Evolutionary conservation across 768 basidiomycete species (phyloP).

Genomic region (Xerocomus potaroensis): DNA sequence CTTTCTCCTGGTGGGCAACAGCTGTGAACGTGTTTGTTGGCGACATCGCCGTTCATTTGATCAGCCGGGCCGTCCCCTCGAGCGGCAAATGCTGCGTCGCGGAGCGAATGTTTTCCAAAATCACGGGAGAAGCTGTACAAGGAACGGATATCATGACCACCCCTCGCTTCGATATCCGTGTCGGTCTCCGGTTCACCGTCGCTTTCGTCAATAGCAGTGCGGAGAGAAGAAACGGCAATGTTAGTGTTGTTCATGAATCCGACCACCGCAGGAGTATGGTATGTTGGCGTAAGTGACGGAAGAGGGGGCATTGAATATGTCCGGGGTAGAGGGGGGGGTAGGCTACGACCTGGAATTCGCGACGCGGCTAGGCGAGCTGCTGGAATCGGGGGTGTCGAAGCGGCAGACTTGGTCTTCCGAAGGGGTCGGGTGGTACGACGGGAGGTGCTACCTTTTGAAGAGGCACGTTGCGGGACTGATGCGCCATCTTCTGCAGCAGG

Average conservation of each 20-base stretch:
- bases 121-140: conserved; percentile 32
- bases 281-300: conserved; percentile 25
- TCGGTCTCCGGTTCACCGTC: conserved; percentile 32
- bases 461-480: conserved; percentile 21
- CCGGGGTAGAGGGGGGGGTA: conserved; percentile 30
- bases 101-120: conserved; percentile 25
- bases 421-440: conserved; percentile 31
- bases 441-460: conserved; percentile 18
- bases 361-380: conserved; percentile 32
- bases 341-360: conserved; percentile 27
- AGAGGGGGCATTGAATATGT: conserved; percentile 33
- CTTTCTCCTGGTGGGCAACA: conserved; percentile 8
- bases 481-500: conserved; percentile 15
- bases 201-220: conserved; percentile 34
- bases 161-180: conserved; percentile 29
- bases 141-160: conserved; percentile 26
- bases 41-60: conserved; percentile 21
- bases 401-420: conserved; percentile 34
- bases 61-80: conserved; percentile 20
- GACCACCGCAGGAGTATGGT: conserved; percentile 20
- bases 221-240: conserved; percentile 33
- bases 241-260: conserved; percentile 35
- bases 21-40: conserved; percentile 12
- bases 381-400: conserved; percentile 33
- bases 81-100: conserved; percentile 21